Conservation (phyloP, 768 basidiomycete genomes). For the Collybia mongolica region DNA sequence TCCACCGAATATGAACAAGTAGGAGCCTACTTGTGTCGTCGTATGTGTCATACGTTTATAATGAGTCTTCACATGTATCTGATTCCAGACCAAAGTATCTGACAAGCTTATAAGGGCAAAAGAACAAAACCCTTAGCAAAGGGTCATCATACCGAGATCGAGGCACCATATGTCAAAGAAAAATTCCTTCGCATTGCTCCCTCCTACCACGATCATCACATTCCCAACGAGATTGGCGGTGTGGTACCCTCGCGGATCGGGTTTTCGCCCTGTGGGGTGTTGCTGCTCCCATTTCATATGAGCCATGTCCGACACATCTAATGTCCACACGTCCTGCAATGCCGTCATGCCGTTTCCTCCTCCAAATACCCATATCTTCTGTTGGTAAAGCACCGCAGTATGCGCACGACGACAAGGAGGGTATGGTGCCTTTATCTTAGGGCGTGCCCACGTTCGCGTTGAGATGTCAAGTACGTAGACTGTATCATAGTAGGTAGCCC, state of each 20-base stretch:
- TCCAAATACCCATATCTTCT: slow-evolving; percentile 84
- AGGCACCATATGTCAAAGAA: slow-evolving; percentile 89
- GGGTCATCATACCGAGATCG: slow-evolving; percentile 63
- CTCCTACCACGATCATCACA: slow-evolving; percentile 87
- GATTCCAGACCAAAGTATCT: slow-evolving; percentile 48
- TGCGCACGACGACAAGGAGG: slow-evolving; percentile 84
- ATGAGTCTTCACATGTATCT: slow-evolving; percentile 35
- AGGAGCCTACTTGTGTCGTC: slow-evolving; percentile 88
- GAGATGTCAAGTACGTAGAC: slow-evolving; percentile 83
- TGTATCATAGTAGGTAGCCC: slow-evolving; percentile 77
- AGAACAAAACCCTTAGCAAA: background rate
- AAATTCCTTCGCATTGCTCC: slow-evolving; percentile 86
- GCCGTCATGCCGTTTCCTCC: slow-evolving; percentile 94
- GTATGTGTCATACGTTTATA: slow-evolving; percentile 80
- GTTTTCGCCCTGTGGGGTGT: slow-evolving; percentile 52
- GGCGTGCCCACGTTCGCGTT: slow-evolving; percentile 63
- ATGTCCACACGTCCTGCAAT: slow-evolving; percentile 85
- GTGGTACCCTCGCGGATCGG: slow-evolving; percentile 81
- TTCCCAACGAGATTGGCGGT: slow-evolving; percentile 85
- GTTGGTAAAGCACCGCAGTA: slow-evolving; percentile 71
- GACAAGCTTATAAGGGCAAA: background rate
- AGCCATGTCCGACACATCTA: slow-evolving; percentile 53
- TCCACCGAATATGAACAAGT: slow-evolving; percentile 86
- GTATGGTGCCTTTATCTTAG: slow-evolving; percentile 34
- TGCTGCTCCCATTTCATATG: slow-evolving; percentile 43